Evolutionary conservation across 2,329 filamentous ascomycete genomes (phyloP).

Genomic region (Aspergillus jensenii): DNA sequence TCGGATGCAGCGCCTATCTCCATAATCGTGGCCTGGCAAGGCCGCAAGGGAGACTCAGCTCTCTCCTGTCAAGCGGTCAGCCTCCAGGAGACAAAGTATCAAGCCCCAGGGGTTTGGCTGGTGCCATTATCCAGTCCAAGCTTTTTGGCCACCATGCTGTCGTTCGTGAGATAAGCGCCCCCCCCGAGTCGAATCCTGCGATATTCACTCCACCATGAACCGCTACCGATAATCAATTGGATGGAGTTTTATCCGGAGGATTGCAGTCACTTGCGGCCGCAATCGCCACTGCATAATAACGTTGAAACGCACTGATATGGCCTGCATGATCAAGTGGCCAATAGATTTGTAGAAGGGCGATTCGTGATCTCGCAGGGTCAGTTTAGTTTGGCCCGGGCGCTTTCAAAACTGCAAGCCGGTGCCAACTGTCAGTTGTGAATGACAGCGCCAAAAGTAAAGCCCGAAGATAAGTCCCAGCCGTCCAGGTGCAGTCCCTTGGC

Average conservation of each 20-base stretch:
- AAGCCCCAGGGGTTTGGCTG: background rate
- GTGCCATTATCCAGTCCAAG: background rate
- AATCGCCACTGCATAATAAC: conserved; percentile 1
- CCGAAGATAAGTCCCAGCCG: background rate
- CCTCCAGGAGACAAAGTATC: background rate
- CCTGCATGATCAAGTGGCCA: conserved; percentile 6
- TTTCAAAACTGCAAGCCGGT: background rate
- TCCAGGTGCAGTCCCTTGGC: background rate
- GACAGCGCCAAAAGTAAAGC: background rate
- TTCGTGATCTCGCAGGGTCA: background rate
- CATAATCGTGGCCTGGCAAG: conserved; percentile 2
- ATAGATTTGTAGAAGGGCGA: background rate
- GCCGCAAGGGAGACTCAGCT: background rate
- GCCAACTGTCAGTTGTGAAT: conserved; percentile 4
- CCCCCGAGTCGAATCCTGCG: background rate
- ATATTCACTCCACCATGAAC: background rate
- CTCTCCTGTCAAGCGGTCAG: background rate
- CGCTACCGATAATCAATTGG: background rate
- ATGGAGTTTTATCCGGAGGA: background rate
- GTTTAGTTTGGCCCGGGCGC: background rate
- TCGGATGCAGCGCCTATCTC: conserved; percentile 11
- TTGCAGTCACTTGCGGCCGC: background rate
- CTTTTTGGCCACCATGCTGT: background rate
- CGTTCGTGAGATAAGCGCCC: background rate
- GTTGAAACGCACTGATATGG: conserved; percentile 11